These are phyloP conservation scores for Elaeis guineensis DNA, from an alignment of 176 grass and related monocot species.

Conservation along the genomic window DNA sequence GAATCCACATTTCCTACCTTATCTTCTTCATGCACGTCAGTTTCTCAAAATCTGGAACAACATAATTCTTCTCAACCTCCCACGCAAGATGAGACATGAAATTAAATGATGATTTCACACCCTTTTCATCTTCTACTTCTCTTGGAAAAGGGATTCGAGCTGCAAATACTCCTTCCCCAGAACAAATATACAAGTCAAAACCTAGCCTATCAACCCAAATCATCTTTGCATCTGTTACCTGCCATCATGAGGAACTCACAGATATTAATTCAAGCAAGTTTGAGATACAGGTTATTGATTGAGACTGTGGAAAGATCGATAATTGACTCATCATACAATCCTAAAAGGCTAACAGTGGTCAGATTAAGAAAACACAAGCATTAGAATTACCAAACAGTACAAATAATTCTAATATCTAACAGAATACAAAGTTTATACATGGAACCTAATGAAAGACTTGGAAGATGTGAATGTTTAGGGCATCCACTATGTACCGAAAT, in stretches of 20 bases:
- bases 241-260: constrained; percentile 6
- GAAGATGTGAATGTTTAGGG: too few relatives aligned
- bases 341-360: too few relatives aligned
- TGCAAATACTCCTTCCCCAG: constrained; percentile 44
- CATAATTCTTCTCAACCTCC: constrained; percentile 81
- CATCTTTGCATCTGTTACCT: constrained; percentile 66
- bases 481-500: too few relatives aligned
- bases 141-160: constrained; percentile 73
- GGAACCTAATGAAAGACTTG: too few relatives aligned
- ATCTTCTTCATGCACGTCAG: constrained; percentile 57
- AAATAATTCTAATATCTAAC: too few relatives aligned
- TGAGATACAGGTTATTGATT: too few relatives aligned
- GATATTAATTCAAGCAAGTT: too few relatives aligned
- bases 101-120: constrained; percentile 85
- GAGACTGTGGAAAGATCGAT: too few relatives aligned
- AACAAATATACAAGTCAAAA: constrained; percentile 70
- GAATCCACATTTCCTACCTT: constrained; percentile 32
- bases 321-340: too few relatives aligned
- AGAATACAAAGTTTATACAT: too few relatives aligned
- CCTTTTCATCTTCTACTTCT: constrained; percentile 76
- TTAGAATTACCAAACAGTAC: too few relatives aligned
- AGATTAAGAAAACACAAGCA: too few relatives aligned
- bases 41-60: constrained; percentile 66
- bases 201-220: constrained; percentile 88
- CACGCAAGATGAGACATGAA: constrained; percentile 94